Conservation (phyloP, 148 eudicot species). For the Camellia japonica region DNA sequence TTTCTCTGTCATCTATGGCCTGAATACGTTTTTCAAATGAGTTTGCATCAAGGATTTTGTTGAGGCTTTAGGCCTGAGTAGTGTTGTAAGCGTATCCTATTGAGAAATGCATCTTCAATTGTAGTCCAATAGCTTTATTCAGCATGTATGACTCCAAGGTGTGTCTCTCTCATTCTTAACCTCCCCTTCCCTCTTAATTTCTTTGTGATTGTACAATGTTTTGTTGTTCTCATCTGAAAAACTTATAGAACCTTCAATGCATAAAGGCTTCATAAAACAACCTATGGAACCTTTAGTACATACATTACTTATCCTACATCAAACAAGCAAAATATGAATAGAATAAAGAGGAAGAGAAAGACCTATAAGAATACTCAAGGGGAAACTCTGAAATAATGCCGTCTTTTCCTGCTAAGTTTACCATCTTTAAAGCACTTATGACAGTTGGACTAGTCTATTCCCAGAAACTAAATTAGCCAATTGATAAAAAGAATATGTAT, state of each 20-base stretch:
- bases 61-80: not conserved
- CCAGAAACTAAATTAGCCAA: constrained; percentile 6
- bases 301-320: not conserved
- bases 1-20: not conserved
- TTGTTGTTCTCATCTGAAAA: not conserved
- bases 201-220: not conserved
- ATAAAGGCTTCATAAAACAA: constrained; percentile 1
- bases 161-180: not conserved
- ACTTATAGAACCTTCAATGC: not conserved
- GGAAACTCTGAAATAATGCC: constrained; percentile 71
- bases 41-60: not conserved
- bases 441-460: constrained; percentile 80
- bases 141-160: not conserved
- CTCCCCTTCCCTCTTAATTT: not conserved
- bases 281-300: not conserved
- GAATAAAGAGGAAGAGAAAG: constrained; percentile 8
- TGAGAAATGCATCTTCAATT: not conserved
- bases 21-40: not conserved
- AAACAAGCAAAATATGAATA: constrained; percentile 1
- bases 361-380: constrained; percentile 98
- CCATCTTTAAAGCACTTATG: constrained; percentile 54
- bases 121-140: not conserved
- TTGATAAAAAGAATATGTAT: not conserved
- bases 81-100: not conserved
- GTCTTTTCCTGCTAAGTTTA: constrained; percentile 71